phyloP scores from a whole-genome alignment of 2,329 filamentous ascomycete species.

The Fusarium dlaminii region DNA sequence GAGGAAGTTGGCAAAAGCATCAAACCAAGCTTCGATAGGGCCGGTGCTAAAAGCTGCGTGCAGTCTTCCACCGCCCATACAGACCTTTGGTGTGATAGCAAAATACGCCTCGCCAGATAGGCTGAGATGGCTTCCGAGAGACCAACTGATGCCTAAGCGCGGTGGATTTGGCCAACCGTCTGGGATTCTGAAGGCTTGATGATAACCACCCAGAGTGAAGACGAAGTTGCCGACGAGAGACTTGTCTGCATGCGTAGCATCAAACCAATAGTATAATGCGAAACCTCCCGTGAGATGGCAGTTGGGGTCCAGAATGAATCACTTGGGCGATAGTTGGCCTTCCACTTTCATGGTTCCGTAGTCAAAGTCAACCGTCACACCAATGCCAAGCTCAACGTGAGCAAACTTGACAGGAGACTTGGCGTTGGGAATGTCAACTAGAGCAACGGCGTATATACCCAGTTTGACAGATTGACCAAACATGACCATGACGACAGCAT shows the following conservation, averaged over 20 bases:
- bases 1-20: conserved; percentile 24
- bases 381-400: conserved; percentile 45
- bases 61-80: conserved; percentile 48
- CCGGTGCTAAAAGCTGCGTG: neutral
- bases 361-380: conserved; percentile 41
- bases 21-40: neutral
- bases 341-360: conserved; percentile 44
- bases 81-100: conserved; percentile 49
- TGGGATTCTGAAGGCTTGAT: conserved; percentile 42
- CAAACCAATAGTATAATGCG: conserved; percentile 40
- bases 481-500: neutral
- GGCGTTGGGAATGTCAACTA: neutral
- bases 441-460: neutral
- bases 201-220: conserved; percentile 52
- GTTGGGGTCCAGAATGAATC: conserved; percentile 45
- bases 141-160: conserved; percentile 46
- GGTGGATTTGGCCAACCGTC: conserved; percentile 45
- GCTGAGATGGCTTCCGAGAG: conserved; percentile 26
- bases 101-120: conserved; percentile 51
- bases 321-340: conserved; percentile 48
- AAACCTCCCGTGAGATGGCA: conserved; percentile 52
- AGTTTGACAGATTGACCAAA: neutral
- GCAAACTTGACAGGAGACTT: neutral
- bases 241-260: neutral
- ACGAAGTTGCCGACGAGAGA: conserved; percentile 47